phyloP scores from a whole-genome alignment of 805 yeast species.

The Lipomyces japonicus region DNA sequence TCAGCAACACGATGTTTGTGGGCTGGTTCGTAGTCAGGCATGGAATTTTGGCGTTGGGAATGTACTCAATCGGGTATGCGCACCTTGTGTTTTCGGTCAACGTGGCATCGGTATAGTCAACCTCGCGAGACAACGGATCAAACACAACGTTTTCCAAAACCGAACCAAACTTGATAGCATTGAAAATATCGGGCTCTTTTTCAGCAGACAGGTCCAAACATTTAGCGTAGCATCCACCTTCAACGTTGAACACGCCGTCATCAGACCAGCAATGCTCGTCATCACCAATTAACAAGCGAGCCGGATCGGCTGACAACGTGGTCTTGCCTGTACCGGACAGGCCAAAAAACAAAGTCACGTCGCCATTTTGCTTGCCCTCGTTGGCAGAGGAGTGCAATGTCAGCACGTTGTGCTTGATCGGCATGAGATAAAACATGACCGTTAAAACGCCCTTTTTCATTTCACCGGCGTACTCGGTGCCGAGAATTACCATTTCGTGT shows the following conservation, averaged over 20 bases:
- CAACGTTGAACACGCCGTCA: conserved; percentile 96
- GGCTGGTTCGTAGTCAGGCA: conserved; percentile 89
- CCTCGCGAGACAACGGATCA: conserved; percentile 71
- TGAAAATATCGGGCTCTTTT: conserved; percentile 96
- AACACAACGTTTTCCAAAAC: conserved; percentile 90
- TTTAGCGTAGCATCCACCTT: conserved; percentile 99
- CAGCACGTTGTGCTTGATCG: conserved; percentile 82
- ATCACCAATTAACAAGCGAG: conserved; percentile 91
- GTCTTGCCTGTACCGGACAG: conserved; percentile 98
- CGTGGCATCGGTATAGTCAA: conserved; percentile 75
- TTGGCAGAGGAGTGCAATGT: conserved; percentile 94
- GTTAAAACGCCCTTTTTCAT: conserved; percentile 99
- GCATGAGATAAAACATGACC: conserved; percentile 98
- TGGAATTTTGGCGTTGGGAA: conserved; percentile 94
- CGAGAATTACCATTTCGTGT: conserved; percentile 98
- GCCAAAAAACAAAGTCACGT: conserved; percentile 94
- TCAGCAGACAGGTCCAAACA: conserved; percentile 84
- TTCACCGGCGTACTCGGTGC: conserved; percentile 99
- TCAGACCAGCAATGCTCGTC: conserved; percentile 99
- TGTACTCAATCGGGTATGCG: conserved; percentile 96
- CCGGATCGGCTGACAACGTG: conserved; percentile 92
- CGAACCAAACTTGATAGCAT: conserved; percentile 91
- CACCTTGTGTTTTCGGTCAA: conserved; percentile 98
- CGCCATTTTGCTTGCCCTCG: conserved; percentile 76
- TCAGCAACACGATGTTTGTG: conserved; percentile 81